Evolutionary conservation across 306 rosid genomes (phyloP).

Genomic region (Cicer judaicum): DNA sequence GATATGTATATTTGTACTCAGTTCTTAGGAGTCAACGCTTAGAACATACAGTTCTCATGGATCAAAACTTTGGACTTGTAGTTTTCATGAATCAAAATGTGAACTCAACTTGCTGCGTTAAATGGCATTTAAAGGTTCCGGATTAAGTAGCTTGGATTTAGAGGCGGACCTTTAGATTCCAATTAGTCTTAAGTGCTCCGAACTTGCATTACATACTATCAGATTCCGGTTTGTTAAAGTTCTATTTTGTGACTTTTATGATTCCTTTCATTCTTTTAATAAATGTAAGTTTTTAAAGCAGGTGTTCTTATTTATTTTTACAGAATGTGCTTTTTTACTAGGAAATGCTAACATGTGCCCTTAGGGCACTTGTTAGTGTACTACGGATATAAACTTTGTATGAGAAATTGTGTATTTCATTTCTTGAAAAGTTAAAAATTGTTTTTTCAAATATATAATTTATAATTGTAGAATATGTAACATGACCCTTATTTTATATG

Average conservation of each 20-base stretch:
- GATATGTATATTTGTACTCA: neutral
- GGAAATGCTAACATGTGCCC: too few relatives aligned
- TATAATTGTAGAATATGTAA: too few relatives aligned
- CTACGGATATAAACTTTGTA: too few relatives aligned
- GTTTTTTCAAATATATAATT: too few relatives aligned
- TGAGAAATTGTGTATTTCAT: too few relatives aligned
- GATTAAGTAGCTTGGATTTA: constrained; percentile 4
- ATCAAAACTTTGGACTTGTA: constrained; percentile 6
- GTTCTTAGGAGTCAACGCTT: neutral
- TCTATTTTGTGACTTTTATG: neutral
- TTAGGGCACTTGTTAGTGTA: too few relatives aligned
- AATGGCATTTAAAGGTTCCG: constrained; percentile 8
- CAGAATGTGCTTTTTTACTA: too few relatives aligned
- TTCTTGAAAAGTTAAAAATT: too few relatives aligned
- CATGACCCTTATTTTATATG: neutral
- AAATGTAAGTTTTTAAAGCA: too few relatives aligned
- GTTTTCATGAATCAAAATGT: constrained; percentile 24
- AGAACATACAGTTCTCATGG: neutral
- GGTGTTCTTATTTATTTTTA: too few relatives aligned
- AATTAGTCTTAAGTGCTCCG: neutral
- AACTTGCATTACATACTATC: neutral
- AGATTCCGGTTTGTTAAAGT: neutral
- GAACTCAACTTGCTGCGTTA: constrained; percentile 28
- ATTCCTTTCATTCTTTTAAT: neutral
- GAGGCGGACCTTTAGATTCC: neutral